Base-by-base conservation (phyloP, 2,329 filamentous ascomycete species). In the Fusarium concolor region DNA sequence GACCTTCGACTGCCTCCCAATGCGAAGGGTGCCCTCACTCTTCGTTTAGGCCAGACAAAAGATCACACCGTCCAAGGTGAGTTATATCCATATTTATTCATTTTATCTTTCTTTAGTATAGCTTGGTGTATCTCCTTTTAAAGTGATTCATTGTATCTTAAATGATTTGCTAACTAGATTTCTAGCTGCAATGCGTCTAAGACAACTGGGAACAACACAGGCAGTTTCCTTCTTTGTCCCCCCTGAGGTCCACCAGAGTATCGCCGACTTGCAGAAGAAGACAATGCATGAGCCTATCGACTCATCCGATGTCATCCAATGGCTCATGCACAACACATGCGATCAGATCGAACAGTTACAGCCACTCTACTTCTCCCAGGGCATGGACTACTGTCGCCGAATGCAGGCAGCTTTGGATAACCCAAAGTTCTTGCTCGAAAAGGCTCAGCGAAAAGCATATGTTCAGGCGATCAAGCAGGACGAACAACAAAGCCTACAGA, bases 281-380 rank as follows among this genome's bases (percentile, higher is more conserved):
- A 67, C 66, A 12, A 64, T 71, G 39, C 55, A 68, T 42, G 61
- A 61, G 77, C 8, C 20, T 2, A 60, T 74, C 33, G 68, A 72
- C 31, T 74, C 72, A 10, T 38, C 46, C 6, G 67, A 74, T 41
- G 72, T 74, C 10, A 70, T 74, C 11, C 55, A 71, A 39, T 91
- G 89, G 89, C 81, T 91, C 0, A 78, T 92, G 0, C 81, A 89
- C 49, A 87, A 90, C 56, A 89, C 88, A 0, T 91, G 89, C 58
- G 77, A 80, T 14, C 82, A 78, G 2, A 88, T 87, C 17, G 86
- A 89, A 63, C 85, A 89, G 41, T 72, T 90, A 0, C 85, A 87
- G 39, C 82, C 84, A 0, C 77, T 91, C 0, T 89, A 89, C 67
- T 82, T 84, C 31, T 80, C 87, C 0, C 89, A 91, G 68, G 88